Evolutionary conservation across 2,329 filamentous ascomycete genomes (phyloP).

Genomic region (Dryadomyces sulphureus): DNA sequence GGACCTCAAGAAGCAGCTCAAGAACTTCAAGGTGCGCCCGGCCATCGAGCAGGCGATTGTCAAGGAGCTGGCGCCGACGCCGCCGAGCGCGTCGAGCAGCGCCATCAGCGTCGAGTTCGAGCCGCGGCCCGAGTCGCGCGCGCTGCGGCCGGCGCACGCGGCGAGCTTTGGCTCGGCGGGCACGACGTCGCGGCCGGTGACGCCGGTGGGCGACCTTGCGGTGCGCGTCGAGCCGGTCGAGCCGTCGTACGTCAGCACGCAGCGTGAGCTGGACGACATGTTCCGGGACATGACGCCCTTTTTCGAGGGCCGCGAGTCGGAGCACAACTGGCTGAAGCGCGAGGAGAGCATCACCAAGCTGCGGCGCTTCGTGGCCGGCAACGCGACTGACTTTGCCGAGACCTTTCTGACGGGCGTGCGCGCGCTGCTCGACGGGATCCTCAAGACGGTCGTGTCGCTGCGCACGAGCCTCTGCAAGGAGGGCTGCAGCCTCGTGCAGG

Average conservation of each 20-base stretch:
- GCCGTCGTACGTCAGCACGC: constrained; percentile 69
- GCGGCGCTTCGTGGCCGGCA: constrained; percentile 67
- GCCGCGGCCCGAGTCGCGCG: constrained; percentile 19
- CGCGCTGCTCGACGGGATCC: constrained; percentile 66
- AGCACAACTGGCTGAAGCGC: constrained; percentile 79
- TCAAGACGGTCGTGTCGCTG: constrained; percentile 71
- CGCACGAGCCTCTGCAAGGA: constrained; percentile 84
- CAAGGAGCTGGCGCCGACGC: constrained; percentile 48
- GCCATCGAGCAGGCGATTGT: constrained; percentile 74
- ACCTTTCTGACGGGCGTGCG: constrained; percentile 59
- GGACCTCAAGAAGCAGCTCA: constrained; percentile 76
- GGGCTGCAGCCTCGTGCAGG: constrained; percentile 70
- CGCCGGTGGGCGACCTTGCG: constrained; percentile 44
- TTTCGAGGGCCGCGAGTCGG: constrained; percentile 81
- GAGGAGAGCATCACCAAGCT: constrained; percentile 70
- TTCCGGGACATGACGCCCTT: constrained; percentile 65
- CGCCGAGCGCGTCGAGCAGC: constrained; percentile 6
- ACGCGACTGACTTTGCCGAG: constrained; percentile 61
- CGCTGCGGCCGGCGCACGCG: constrained; percentile 12
- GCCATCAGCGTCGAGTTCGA: constrained; percentile 21
- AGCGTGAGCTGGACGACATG: constrained; percentile 76
- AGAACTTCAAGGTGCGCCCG: constrained; percentile 70
- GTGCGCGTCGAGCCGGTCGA: constrained; percentile 54
- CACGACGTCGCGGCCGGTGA: constrained; percentile 33
- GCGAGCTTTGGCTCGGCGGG: constrained; percentile 20